Percentiles rank a stretch among this genome's conserved stretches.
Conservation (phyloP, 2,329 filamentous ascomycete species). For the Nothophoma quercina region DNA sequence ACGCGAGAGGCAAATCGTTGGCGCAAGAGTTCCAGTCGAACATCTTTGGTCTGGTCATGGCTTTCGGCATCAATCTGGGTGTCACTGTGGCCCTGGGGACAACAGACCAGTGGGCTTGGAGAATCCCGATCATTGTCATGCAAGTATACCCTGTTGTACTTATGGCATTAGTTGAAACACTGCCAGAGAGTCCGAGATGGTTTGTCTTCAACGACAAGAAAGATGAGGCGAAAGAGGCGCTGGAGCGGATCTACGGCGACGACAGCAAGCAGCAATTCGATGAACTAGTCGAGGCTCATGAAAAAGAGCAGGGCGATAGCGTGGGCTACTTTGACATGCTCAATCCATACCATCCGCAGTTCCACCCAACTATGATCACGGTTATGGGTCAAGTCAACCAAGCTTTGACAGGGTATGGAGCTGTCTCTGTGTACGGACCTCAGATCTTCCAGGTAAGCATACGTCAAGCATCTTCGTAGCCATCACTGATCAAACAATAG, state of each 20-base stretch:
- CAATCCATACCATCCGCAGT: conserved; percentile 61
- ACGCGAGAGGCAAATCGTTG: conserved; percentile 63
- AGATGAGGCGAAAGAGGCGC: conserved; percentile 59
- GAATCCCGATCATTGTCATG: conserved; percentile 68
- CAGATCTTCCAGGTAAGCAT: conserved; percentile 64
- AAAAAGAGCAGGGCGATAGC: conserved; percentile 57
- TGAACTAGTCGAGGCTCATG: conserved; percentile 59
- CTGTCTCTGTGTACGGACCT: conserved; percentile 68
- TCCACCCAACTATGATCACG: conserved; percentile 67
- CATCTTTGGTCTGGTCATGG: conserved; percentile 68
- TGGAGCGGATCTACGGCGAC: conserved; percentile 60
- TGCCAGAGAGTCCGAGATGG: conserved; percentile 68
- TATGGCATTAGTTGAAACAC: conserved; percentile 59
- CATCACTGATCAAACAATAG: conserved; percentile 39
- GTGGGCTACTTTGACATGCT: conserved; percentile 67
- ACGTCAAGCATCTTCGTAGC: too few relatives aligned
- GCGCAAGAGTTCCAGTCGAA: conserved; percentile 71
- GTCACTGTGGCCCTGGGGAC: conserved; percentile 64
- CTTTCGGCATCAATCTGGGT: conserved; percentile 65
- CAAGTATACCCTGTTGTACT: conserved; percentile 65
- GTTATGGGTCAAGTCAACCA: conserved; percentile 71
- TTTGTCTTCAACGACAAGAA: conserved; percentile 60
- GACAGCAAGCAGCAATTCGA: conserved; percentile 59
- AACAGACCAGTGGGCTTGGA: conserved; percentile 67
- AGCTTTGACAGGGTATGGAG: conserved; percentile 65